Evolutionary conservation across 257 asterid species (phyloP).

Genomic region (Primulina eburnea): DNA sequence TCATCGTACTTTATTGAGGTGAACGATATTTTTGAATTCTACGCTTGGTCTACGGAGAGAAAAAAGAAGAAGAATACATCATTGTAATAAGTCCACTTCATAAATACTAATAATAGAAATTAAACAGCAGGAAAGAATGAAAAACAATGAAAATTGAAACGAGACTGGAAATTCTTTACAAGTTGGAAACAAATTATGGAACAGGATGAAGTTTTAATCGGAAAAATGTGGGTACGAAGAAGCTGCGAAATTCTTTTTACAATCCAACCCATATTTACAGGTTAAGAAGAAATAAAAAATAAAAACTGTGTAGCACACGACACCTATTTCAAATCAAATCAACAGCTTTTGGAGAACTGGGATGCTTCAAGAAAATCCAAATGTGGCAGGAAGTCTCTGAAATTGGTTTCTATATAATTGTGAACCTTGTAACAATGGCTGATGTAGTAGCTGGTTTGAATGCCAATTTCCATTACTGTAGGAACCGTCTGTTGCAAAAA

Average conservation of each 20-base stretch:
- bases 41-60: background rate
- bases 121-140: slow-evolving; percentile 20
- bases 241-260: slow-evolving; percentile 29
- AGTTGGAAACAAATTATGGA: background rate
- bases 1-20: too few species aligned
- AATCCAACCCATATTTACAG: slow-evolving; percentile 41
- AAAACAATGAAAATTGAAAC: slow-evolving; percentile 12
- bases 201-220: slow-evolving; percentile 9
- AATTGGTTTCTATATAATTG: slow-evolving; percentile 41
- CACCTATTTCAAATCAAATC: slow-evolving; percentile 16
- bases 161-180: background rate
- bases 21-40: too few species aligned
- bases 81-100: slow-evolving; percentile 9
- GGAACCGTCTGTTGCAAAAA: slow-evolving; percentile 25
- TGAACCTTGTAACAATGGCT: slow-evolving; percentile 26
- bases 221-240: slow-evolving; percentile 28
- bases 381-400: slow-evolving; percentile 50
- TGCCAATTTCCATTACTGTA: slow-evolving; percentile 32
- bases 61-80: slow-evolving; percentile 13
- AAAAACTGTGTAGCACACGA: slow-evolving; percentile 31
- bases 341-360: background rate
- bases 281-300: slow-evolving; percentile 38
- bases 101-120: background rate
- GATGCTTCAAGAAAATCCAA: slow-evolving; percentile 44
- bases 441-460: slow-evolving; percentile 34